A percentile compares a stretch with the other conserved stretches of the same genome.
phyloP scores from a whole-genome alignment of 2,329 filamentous ascomycete species.

The Biscogniauxia marginata region DNA sequence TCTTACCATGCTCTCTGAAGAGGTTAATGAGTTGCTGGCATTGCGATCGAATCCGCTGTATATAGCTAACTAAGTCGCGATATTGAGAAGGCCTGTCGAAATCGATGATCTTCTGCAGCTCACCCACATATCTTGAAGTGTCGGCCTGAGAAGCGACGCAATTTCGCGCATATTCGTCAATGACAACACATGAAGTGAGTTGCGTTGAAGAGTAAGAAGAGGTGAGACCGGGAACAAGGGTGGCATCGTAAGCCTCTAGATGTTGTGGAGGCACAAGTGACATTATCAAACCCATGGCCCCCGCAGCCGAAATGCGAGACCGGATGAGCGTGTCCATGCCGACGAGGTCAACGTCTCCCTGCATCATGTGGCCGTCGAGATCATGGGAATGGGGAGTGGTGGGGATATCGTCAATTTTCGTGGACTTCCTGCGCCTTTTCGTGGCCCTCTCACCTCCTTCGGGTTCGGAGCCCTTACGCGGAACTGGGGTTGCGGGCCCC shows the following conservation, averaged over 20 bases:
- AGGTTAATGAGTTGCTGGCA: conserved; percentile 87
- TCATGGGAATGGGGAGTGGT: conserved; percentile 76
- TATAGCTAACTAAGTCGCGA: conserved; percentile 83
- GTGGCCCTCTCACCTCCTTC: conserved; percentile 61
- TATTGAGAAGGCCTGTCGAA: conserved; percentile 79
- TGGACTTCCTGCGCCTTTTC: conserved; percentile 78
- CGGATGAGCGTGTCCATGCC: conserved; percentile 85
- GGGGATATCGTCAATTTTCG: conserved; percentile 72
- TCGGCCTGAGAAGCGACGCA: conserved; percentile 46
- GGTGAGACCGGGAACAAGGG: conserved; percentile 63
- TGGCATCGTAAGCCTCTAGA: conserved; percentile 63
- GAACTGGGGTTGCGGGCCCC: conserved; percentile 42
- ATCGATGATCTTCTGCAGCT: conserved; percentile 75
- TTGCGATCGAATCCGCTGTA: conserved; percentile 86
- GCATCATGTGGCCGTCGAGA: conserved; percentile 96
- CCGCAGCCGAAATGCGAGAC: conserved; percentile 83
- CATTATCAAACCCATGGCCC: conserved; percentile 83
- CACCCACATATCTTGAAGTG: conserved; percentile 58
- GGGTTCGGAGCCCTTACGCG: conserved; percentile 51
- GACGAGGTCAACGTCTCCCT: conserved; percentile 92
- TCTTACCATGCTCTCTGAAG: conserved; percentile 87
- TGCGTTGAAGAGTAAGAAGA: conserved; percentile 84
- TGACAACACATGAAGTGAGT: conserved; percentile 75
- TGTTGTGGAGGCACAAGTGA: conserved; percentile 66
- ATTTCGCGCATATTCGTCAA: conserved; percentile 82